Evolutionary conservation across 148 eudicot genomes (phyloP), one percentile per base, ranked within the genome.

Genomic region (Limonium bicolor): DNA sequence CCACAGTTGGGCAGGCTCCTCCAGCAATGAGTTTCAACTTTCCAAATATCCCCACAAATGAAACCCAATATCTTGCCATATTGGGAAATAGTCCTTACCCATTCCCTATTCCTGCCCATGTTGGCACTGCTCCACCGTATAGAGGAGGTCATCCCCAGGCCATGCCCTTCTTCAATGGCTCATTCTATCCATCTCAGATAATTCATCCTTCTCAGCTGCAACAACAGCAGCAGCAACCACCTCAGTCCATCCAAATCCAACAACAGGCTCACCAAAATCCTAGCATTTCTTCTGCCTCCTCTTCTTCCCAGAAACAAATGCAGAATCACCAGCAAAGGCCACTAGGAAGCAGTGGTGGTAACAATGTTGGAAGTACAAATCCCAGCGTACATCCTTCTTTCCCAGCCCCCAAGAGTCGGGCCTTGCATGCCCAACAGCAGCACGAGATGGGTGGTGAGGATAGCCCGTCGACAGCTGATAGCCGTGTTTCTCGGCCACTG

Each of bases 161-260:
- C 7, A 64, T 84, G 77, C 82, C 95, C 16, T 50, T 73, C 60
- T 81, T 73, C 62, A 85, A 76, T 26, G 83, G 95, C 27, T 65
- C 94, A 18, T 92, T 75, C 68, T 92, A 81, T 64, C 54, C 97
- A 3, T 75, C 95, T 8, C 99, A 73, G 38, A 75, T 85, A 80
- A 64, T 84, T 25, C 97, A 84, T 56, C 95, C 92, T 9, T 70
- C 87, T 4, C 97, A 80, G 65, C 42, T 87, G 32, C 96, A 73
- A 60, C 81, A 59, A 50, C 80, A 59, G 56, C 81, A 51, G 15
- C 61, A 62, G 44, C 63, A 56, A 27, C 55, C 39, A 26, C 60
- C 69, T 2, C 9, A 73, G 4, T 27, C 71, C 23, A 86, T 69
- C 59, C 29, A 69, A 2, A 61, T 62, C 55, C 74, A 65, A 44